phyloP scores from a whole-genome alignment of 768 basidiomycete genomes.

The Lactarius evosmus region DNA sequence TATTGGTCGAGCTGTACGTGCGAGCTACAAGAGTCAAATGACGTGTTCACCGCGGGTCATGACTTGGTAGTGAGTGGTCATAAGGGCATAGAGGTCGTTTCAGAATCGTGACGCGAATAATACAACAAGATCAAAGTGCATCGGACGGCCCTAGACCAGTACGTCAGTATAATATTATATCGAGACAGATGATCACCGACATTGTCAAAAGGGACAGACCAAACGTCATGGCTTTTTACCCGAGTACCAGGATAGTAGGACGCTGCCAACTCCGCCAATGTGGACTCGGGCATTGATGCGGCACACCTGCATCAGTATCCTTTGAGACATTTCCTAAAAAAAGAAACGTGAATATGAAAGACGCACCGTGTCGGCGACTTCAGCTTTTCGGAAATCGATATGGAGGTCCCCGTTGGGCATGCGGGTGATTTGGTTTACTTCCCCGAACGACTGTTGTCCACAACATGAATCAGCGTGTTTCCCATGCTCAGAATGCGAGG shows the following conservation, averaged over 20 bases:
- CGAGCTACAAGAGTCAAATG: neutral
- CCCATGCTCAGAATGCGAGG: conserved; percentile 19
- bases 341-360: neutral
- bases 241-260: conserved; percentile 69
- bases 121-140: conserved; percentile 18
- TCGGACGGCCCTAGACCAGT: conserved; percentile 12
- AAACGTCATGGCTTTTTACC: conserved; percentile 44
- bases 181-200: neutral
- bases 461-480: conserved; percentile 21
- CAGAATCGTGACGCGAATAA: conserved; percentile 24
- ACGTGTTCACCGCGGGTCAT: conserved; percentile 6
- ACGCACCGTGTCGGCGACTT: conserved; percentile 78
- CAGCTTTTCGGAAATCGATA: conserved; percentile 67
- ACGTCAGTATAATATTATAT: neutral
- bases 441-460: conserved; percentile 50
- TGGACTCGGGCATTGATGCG: conserved; percentile 72
- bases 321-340: conserved; percentile 21
- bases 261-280: conserved; percentile 74
- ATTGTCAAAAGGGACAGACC: neutral
- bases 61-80: conserved; percentile 5
- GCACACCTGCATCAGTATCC: conserved; percentile 52
- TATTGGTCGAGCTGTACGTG: neutral
- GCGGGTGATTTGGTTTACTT: conserved; percentile 65
- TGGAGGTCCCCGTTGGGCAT: conserved; percentile 79
- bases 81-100: conserved; percentile 25